Conservation (phyloP, 2,329 filamentous ascomycete genomes). For the Talaromyces sp. region DNA sequence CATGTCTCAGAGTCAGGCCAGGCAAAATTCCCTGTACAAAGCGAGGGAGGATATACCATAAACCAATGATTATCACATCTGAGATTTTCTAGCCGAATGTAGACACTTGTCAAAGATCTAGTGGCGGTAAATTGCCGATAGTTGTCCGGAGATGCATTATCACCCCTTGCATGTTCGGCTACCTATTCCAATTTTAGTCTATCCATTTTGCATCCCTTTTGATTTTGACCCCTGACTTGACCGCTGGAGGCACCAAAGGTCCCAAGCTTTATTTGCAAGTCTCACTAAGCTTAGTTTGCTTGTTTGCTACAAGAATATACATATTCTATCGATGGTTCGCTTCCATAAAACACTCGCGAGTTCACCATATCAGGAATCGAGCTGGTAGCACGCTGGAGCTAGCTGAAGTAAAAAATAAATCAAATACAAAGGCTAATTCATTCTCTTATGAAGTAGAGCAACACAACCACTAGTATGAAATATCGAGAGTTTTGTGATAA, state of each 20-base stretch:
- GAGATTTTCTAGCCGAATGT: background rate
- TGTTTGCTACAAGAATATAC: background rate
- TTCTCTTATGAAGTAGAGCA: background rate
- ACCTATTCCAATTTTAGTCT: background rate
- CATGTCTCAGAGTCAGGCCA: background rate
- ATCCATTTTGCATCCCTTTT: background rate
- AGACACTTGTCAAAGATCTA: background rate
- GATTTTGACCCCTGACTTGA: background rate
- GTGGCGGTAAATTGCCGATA: background rate
- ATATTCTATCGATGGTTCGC: background rate
- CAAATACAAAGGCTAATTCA: background rate
- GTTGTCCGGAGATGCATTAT: background rate
- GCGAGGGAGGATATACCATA: background rate
- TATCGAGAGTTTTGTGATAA: background rate
- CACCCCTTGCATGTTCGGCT: background rate
- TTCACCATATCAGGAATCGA: background rate
- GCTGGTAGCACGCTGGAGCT: background rate
- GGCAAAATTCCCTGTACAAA: background rate
- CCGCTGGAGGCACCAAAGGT: background rate
- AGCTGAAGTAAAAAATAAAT: background rate
- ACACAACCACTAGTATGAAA: background rate
- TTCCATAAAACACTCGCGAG: background rate
- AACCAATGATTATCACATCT: background rate
- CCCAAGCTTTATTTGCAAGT: background rate
- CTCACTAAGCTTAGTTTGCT: background rate